Evolutionary conservation across 805 yeast species (phyloP).

Genomic region (Saccharomycopsis sp.): DNA sequence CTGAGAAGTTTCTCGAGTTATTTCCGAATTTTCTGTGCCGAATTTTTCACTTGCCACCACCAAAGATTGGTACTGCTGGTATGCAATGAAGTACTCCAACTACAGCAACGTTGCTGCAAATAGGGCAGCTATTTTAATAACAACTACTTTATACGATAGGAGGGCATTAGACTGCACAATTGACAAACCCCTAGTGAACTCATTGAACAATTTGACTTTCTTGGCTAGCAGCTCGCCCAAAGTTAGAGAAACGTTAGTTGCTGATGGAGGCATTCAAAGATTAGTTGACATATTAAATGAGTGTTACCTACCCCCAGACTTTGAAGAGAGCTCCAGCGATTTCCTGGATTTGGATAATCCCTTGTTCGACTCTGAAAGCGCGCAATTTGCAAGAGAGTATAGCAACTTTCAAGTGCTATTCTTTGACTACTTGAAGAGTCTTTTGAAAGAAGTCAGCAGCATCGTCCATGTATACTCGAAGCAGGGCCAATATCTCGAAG

Average conservation of each 20-base stretch:
- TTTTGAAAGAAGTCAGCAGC: constrained; percentile 7
- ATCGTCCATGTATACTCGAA: too few species aligned
- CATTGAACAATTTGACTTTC: constrained; percentile 82
- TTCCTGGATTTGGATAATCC: neutral
- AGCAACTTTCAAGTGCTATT: constrained; percentile 5
- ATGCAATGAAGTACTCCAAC: constrained; percentile 81
- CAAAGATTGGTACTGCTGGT: too few species aligned
- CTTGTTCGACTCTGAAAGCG: neutral
- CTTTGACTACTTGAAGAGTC: constrained; percentile 9
- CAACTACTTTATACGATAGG: constrained; percentile 82
- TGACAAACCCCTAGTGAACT: constrained; percentile 83
- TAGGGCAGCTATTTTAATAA: constrained; percentile 86
- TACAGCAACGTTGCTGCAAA: constrained; percentile 70
- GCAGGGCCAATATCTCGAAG: too few species aligned
- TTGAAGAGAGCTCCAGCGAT: neutral
- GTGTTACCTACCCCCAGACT: constrained; percentile 39
- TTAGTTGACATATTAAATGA: constrained; percentile 78
- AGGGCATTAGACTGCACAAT: constrained; percentile 87
- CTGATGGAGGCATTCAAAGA: constrained; percentile 89
- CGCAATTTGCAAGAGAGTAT: constrained; percentile 1
- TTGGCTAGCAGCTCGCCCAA: constrained; percentile 78
- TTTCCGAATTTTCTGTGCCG: too few species aligned
- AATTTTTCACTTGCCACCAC: too few species aligned
- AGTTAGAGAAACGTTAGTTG: constrained; percentile 81
- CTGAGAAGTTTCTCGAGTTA: too few species aligned